Percentiles rank a stretch among this genome's conserved stretches.
phyloP scores from a whole-genome alignment of 2,329 filamentous ascomycete species.

The Cytospora paraplurivora region DNA sequence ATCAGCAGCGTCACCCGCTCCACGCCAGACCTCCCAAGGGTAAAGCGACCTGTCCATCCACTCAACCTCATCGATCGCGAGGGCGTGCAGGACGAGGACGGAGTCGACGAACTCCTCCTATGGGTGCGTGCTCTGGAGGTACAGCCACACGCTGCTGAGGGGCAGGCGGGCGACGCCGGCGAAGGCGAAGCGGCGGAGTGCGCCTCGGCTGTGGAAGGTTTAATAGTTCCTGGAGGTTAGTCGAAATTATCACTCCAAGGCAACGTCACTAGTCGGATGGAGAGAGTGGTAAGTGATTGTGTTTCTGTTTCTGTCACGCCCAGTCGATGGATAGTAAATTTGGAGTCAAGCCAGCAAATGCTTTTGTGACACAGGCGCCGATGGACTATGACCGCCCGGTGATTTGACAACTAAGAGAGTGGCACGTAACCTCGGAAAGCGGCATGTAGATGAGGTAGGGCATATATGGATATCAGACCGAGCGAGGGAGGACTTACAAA shows the following conservation, averaged over 20 bases:
- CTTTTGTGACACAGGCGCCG: too few relatives aligned
- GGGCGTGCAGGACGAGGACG: not conserved
- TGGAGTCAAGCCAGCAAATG: not conserved
- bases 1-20: not conserved
- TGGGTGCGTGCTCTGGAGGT: constrained; percentile 28
- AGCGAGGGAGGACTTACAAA: constrained; percentile 10
- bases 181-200: constrained; percentile 37
- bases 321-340: not conserved
- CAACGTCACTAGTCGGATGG: constrained; percentile 14
- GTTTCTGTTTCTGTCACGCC: constrained; percentile 6
- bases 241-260: constrained; percentile 2
- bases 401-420: too few relatives aligned
- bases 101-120: constrained; percentile 7
- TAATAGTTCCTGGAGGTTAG: not conserved
- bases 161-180: constrained; percentile 36
- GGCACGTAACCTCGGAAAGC: not conserved
- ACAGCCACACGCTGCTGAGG: constrained; percentile 34
- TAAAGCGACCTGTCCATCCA: not conserved
- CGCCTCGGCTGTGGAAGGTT: constrained; percentile 32
- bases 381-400: too few relatives aligned
- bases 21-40: not conserved
- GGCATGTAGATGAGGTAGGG: not conserved
- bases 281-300: constrained; percentile 29
- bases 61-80: not conserved
- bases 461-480: not conserved